Evolutionary conservation across 2,329 filamentous ascomycete species (phyloP).

Genomic region (Clarireedia homoeocarpa): DNA sequence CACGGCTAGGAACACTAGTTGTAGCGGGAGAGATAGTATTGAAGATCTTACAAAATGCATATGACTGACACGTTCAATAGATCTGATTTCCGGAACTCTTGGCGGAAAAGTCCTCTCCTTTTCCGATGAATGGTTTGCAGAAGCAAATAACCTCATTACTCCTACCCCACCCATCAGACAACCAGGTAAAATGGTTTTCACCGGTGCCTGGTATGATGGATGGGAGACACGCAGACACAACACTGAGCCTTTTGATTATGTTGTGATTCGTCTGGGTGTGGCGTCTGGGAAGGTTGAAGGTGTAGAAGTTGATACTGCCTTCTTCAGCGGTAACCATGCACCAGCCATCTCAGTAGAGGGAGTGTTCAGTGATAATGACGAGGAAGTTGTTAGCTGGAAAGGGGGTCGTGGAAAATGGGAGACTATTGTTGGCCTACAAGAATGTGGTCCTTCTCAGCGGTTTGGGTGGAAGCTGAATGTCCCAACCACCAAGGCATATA

Average conservation of each 20-base stretch:
- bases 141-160: constrained; percentile 55
- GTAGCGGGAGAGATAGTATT: no score
- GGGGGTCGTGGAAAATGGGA: constrained; percentile 59
- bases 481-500: constrained; percentile 60
- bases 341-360: constrained; percentile 73
- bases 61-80: constrained; percentile 31
- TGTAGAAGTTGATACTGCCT: constrained; percentile 72
- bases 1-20: no score
- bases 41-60: neutral
- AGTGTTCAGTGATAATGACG: constrained; percentile 57
- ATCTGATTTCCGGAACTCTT: constrained; percentile 52
- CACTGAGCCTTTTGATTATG: constrained; percentile 56
- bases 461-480: constrained; percentile 63
- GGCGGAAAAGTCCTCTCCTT: constrained; percentile 57
- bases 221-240: constrained; percentile 65
- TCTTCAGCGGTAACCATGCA: constrained; percentile 77
- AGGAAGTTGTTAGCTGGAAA: constrained; percentile 57
- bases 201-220: constrained; percentile 64
- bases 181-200: constrained; percentile 60
- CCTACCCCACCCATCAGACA: constrained; percentile 55
- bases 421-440: constrained; percentile 58
- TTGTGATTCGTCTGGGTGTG: constrained; percentile 57
- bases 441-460: constrained; percentile 66
- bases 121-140: constrained; percentile 63
- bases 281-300: constrained; percentile 66